Evolutionary conservation across 2,329 filamentous ascomycete species (phyloP).

Genomic region (Cylindrodendrum hubeiense): DNA sequence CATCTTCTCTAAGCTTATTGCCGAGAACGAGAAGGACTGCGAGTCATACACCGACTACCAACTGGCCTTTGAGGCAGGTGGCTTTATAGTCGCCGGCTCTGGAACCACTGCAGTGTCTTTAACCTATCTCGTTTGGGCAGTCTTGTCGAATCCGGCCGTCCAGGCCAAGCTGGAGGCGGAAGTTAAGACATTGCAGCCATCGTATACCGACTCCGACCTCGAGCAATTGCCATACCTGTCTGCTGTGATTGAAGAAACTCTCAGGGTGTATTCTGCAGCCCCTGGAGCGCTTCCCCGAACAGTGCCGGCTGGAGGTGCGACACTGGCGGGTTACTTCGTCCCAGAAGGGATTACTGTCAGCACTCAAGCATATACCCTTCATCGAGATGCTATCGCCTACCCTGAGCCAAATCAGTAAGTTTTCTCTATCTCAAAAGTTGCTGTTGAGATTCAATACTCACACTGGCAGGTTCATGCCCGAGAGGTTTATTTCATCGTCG

Average conservation of each 20-base stretch:
- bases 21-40: neutral
- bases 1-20: constrained; percentile 3
- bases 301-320: constrained; percentile 54
- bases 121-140: constrained; percentile 58
- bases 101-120: constrained; percentile 63
- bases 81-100: constrained; percentile 61
- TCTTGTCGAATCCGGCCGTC: neutral
- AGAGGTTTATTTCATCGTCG: neutral
- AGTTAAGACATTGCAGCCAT: neutral
- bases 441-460: neutral
- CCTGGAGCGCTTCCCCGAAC: constrained; percentile 55
- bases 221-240: constrained; percentile 55
- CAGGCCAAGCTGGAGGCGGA: neutral
- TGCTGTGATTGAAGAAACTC: constrained; percentile 57
- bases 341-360: constrained; percentile 53
- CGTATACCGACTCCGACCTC: constrained; percentile 45
- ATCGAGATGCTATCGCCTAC: constrained; percentile 43
- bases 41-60: neutral
- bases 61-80: constrained; percentile 44
- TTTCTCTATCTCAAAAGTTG: no score
- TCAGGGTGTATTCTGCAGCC: constrained; percentile 57
- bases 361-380: constrained; percentile 59
- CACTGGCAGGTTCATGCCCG: neutral
- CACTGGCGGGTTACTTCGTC: constrained; percentile 54
- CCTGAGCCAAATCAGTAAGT: neutral